These are phyloP conservation scores for Xylaria curta DNA, from an alignment of 495 filamentous ascomycete genomes.

Conservation along the genomic window DNA sequence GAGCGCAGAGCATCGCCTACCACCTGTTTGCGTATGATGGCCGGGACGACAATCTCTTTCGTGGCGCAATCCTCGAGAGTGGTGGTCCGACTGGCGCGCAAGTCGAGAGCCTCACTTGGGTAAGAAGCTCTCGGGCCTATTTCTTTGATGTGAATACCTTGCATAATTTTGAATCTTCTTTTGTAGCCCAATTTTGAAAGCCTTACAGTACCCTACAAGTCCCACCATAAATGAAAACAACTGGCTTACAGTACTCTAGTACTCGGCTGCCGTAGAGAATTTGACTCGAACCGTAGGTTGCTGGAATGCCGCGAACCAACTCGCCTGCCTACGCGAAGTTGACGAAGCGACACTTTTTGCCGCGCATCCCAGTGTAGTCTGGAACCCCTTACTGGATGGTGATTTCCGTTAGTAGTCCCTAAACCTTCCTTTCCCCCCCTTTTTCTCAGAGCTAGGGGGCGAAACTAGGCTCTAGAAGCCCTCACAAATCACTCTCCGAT, in stretches of 20 bases:
- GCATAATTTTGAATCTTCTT: background rate
- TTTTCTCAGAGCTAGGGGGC: no score
- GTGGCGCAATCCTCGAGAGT: constrained; percentile 63
- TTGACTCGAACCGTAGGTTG: constrained; percentile 49
- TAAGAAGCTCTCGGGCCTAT: background rate
- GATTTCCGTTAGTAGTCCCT: constrained; percentile 41
- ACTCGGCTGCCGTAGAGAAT: constrained; percentile 49
- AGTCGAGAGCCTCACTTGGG: constrained; percentile 24
- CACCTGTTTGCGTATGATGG: constrained; percentile 62
- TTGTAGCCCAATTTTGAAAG: background rate
- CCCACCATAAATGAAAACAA: background rate
- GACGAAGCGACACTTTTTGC: constrained; percentile 52
- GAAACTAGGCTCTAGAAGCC: background rate
- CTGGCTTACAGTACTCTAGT: background rate
- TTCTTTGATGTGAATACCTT: background rate
- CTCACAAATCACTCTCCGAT: background rate
- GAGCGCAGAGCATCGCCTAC: constrained; percentile 58
- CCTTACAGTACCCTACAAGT: background rate
- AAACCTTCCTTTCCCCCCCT: background rate
- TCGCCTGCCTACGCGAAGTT: constrained; percentile 56
- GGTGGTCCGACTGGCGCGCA: constrained; percentile 43
- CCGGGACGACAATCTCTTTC: constrained; percentile 59
- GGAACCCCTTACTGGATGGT: constrained; percentile 55
- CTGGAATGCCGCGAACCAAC: constrained; percentile 43
- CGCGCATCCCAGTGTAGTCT: constrained; percentile 47